These are phyloP conservation scores for Fonsecaea multimorphosa DNA, from an alignment of 2,329 filamentous ascomycete genomes.

Conservation along the genomic window DNA sequence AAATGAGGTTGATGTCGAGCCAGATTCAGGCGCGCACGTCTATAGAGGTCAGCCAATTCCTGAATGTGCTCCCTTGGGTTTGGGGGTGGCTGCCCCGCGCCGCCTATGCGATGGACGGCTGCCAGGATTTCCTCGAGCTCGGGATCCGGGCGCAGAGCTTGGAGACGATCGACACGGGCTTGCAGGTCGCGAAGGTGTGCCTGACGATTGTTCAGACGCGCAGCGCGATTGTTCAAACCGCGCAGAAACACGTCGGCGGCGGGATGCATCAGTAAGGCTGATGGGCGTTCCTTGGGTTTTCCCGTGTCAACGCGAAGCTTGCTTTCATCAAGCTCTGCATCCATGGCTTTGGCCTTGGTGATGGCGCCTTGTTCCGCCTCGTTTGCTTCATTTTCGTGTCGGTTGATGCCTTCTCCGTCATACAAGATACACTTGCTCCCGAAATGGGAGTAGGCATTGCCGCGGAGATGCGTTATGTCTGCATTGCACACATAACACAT, in stretches of 20 bases:
- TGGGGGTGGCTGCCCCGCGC: not conserved
- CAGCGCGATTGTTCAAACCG: constrained; percentile 18
- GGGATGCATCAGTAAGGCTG: constrained; percentile 18
- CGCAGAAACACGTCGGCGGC: constrained; percentile 21
- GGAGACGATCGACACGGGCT: constrained; percentile 5
- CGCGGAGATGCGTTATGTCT: constrained; percentile 53
- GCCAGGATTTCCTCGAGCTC: constrained; percentile 13
- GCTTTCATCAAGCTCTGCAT: constrained; percentile 39
- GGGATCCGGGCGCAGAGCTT: constrained; percentile 20
- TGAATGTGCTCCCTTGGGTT: not conserved
- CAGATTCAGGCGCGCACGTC: not conserved
- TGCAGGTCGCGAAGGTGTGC: constrained; percentile 11
- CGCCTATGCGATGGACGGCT: not conserved
- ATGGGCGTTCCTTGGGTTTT: constrained; percentile 5
- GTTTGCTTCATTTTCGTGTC: constrained; percentile 41
- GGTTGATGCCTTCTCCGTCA: constrained; percentile 56
- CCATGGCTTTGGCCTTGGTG: constrained; percentile 39
- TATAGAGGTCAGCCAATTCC: not conserved
- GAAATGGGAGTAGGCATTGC: constrained; percentile 72
- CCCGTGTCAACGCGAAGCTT: constrained; percentile 35
- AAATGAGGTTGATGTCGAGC: not conserved
- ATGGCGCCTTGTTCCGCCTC: constrained; percentile 43
- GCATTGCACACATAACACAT: constrained; percentile 70
- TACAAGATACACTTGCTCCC: constrained; percentile 68
- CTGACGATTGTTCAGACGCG: constrained; percentile 19